These are phyloP conservation scores for Eucalyptus polyanthemos DNA, from an alignment of 345 rosid genomes.

Conservation along the genomic window DNA sequence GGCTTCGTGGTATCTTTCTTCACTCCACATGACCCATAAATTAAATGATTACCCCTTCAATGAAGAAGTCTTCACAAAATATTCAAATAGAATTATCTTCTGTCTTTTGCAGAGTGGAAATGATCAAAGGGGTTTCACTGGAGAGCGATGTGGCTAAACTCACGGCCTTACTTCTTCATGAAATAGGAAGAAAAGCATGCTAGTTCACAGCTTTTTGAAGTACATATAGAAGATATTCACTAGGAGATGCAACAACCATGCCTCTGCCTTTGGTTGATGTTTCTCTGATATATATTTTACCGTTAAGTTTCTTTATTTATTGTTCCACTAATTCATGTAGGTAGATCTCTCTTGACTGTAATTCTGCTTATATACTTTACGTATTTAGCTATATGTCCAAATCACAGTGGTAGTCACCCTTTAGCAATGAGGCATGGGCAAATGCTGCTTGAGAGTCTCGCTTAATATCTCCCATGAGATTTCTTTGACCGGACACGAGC, in stretches of 20 bases:
- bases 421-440: no score
- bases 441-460: no score
- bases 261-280: neutral
- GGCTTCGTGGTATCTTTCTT: neutral
- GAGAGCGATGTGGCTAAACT: neutral
- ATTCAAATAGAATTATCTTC: neutral
- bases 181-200: neutral
- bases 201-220: neutral
- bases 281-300: neutral
- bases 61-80: no score
- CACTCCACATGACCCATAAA: neutral
- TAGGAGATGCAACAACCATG: neutral
- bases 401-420: no score
- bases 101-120: neutral
- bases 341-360: neutral
- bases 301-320: neutral
- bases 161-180: neutral
- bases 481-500: neutral
- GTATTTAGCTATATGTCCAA: no score
- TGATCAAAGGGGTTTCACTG: neutral
- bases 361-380: no score
- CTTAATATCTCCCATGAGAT: neutral
- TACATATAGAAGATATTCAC: neutral
- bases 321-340: neutral
- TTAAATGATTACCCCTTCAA: neutral